phyloP scores from a whole-genome alignment of 2,329 filamentous ascomycete species.

The Fusarium marasasianum region DNA sequence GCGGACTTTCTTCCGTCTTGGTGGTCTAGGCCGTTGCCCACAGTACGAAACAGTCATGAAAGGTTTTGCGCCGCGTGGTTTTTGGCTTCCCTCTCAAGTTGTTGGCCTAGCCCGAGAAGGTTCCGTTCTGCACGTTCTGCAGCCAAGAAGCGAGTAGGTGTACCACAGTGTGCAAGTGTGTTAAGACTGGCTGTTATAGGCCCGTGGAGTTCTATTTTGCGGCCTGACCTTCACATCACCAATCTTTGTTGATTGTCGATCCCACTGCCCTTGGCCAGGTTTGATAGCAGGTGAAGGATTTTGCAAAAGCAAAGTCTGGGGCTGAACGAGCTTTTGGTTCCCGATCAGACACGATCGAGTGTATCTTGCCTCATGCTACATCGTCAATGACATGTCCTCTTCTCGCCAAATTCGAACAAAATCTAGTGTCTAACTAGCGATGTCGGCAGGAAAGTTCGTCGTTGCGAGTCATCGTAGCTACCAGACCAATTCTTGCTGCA shows the following conservation, averaged over 20 bases:
- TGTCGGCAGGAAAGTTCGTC: not conserved
- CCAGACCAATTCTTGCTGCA: not conserved
- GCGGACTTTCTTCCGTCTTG: constrained; percentile 20
- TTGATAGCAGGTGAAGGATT: constrained; percentile 8
- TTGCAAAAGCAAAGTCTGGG: not conserved
- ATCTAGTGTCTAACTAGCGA: constrained; percentile 6
- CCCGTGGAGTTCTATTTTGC: not conserved
- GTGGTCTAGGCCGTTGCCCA: constrained; percentile 21
- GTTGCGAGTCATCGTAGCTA: constrained; percentile 11
- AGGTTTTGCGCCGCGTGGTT: constrained; percentile 29
- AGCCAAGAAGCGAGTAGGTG: constrained; percentile 11
- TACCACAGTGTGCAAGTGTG: not conserved
- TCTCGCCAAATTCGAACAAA: not conserved
- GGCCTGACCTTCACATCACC: constrained; percentile 8
- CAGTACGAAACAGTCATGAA: constrained; percentile 34
- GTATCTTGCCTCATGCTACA: constrained; percentile 15
- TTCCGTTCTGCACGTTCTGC: constrained; percentile 26
- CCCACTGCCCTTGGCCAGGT: constrained; percentile 7
- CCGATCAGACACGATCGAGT: constrained; percentile 3
- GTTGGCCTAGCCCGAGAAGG: constrained; percentile 16
- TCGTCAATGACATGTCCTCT: not conserved
- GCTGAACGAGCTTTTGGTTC: not conserved
- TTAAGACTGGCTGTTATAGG: not conserved
- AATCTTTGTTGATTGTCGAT: constrained; percentile 27
- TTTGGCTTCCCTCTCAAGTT: constrained; percentile 15